Base-by-base conservation (phyloP, 2,329 filamentous ascomycete species). In the Aureobasidium lini region DNA sequence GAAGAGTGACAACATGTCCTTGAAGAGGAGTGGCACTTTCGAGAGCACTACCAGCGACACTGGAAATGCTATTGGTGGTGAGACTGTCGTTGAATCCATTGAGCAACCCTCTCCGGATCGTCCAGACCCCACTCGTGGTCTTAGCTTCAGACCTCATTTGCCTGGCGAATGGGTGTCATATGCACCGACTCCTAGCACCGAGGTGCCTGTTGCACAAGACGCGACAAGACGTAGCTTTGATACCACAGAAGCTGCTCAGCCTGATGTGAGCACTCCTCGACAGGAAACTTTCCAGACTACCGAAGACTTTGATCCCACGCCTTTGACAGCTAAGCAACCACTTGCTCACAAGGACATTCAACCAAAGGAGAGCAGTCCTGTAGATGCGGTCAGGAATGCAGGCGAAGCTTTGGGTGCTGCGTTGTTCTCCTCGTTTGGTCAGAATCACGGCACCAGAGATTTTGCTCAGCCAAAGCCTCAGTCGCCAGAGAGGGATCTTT, bases 111-210 rank as follows among this genome's bases (percentile, higher is more conserved):
- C 31, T 23, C 34, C 40, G 32, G 39, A 50, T 54, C 29, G 64
- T 60, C 57, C 61, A 59, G 44, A 54, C 37, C 42, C 53, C 29
- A 48, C 59, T 34, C 16, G 71, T 31, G 66, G 70, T 48, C 66
- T 67, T 44, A 79, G 76, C 61, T 82, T 81, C 64, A 72, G 76
- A 57, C 80, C 80, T 13, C 72, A 78, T 57, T 66, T 82, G 34
- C 80, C 80, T 40, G 80, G 80, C 23, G 77, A 76, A 56, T 82
- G 79, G 80, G 75, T 80, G 56, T 82, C 79, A 34, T 78, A 73
- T 61, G 72, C 73, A 2, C 75, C 75, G 6, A 75, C 72, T 32
- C 68, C 71, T 36, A 72, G 70, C 6, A 68, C 69, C n/a, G 71
- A 74, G n/a, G 67, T 18, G 13, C 52, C 52, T 7, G 31, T 32